Evolutionary conservation across 2,329 filamentous ascomycete genomes (phyloP), one percentile per base, ranked within the genome.

Genomic region (Calonectria hawksworthii): DNA sequence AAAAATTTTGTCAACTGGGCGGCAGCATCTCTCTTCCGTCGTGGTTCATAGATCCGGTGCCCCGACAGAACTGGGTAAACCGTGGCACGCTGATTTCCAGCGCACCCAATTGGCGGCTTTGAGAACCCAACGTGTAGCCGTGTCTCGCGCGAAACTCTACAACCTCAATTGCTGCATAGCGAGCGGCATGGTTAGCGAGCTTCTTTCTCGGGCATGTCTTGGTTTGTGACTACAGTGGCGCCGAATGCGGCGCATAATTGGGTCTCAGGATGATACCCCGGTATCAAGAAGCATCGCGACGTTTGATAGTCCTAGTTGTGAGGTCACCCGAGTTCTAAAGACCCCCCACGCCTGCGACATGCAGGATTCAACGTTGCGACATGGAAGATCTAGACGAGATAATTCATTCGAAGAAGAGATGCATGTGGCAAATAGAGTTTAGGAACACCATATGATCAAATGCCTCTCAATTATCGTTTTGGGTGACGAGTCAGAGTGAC

Each of bases 31-130:
- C 34, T 59, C 14, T 16, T 23, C 26, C 36, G 23, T 38, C 14
- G 34, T 41, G 16, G 56, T 63, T 63, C 56, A 36, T 41, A 63
- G 36, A 63, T 63, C 56, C 56, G 68, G 21, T 52, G 44, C 23
- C 65, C 54, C 63, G n/a, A 28, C 16, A 16, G 14, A 50, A 47
- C 26, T 28, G 38, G 36, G 32, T n/a, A 38, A 59, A 23, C 30
- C 54, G 36, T 28, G 56, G 23, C 56, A 41, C 34, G 36, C 11
- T 14, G 10, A 50, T 18, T 11, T 23, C 50, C 50, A 26, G 23
- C 61, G 32, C 63, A 63, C 56, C 70, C 70, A 72, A 72, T 72
- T 72, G 64, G 64, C 70, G 52, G 47, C 64, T 47, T 34, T 23
- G 56, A 56, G 38, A 70, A 66, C 65, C 67, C 61, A 74, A 63